Percentiles rank a stretch among this genome's conserved stretches.
Evolutionary conservation across 768 basidiomycete genomes (phyloP).

Genomic region (Auriscalpium microsporum): DNA sequence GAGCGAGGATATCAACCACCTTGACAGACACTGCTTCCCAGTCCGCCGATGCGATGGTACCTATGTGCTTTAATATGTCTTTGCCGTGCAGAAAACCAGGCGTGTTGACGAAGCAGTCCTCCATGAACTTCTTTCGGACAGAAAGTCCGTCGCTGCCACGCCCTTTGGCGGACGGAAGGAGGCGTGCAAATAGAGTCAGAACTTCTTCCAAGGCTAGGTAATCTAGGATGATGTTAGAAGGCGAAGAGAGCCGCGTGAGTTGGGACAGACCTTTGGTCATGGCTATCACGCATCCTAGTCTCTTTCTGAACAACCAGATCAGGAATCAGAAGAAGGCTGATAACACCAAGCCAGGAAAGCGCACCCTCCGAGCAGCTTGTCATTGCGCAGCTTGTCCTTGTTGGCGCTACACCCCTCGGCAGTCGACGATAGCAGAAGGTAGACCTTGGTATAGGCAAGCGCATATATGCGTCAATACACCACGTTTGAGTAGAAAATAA

Average conservation of each 20-base stretch:
- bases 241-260: neutral
- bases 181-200: conserved; percentile 10
- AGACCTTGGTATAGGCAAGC: neutral
- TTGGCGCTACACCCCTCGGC: conserved; percentile 9
- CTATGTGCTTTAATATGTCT: conserved; percentile 11
- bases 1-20: conserved; percentile 14
- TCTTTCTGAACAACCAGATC: neutral
- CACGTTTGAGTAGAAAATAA: neutral
- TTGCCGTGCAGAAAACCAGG: neutral
- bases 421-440: conserved; percentile 10
- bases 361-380: neutral
- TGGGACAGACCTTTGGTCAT: neutral
- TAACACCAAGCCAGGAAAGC: too few species aligned
- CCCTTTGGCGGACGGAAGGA: conserved; percentile 7
- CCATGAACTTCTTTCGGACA: conserved; percentile 7
- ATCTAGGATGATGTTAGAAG: conserved; percentile 5
- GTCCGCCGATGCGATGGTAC: conserved; percentile 4
- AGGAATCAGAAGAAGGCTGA: neutral
- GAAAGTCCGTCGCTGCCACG: neutral
- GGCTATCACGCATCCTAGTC: neutral
- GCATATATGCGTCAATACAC: neutral
- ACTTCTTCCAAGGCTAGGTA: conserved; percentile 13
- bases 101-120: conserved; percentile 7
- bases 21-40: conserved; percentile 13
- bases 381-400: neutral